Evolutionary conservation across 768 basidiomycete genomes (phyloP), one percentile per base, ranked within the genome.

Genomic region (Russula virescens): DNA sequence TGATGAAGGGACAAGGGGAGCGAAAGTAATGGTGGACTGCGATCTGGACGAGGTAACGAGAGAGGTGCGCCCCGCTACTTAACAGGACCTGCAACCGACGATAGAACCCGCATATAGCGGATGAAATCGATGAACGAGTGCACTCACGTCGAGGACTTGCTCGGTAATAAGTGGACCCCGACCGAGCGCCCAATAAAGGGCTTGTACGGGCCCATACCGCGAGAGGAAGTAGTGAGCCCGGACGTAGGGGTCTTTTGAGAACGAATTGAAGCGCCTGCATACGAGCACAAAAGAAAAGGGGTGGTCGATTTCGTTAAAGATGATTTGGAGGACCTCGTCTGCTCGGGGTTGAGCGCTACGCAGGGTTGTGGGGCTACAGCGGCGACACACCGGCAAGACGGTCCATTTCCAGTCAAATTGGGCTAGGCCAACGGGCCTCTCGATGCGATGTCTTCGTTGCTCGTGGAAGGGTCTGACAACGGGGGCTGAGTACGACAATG

Each of bases 21-120:
- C 85, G 81, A 71, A 89, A 91, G 71, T 84, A 89, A 70, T 91
- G 89, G 63, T 90, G 88, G 57, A 87, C 83, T 40, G 88, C 86
- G 56, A 87, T 80, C 73, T 91, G 89, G 50, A 86, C 79, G 51
- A 91, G 79, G 74, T 91, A 91, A 52, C 89, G 82, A 65, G 89
- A 91, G 64, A 91, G 72, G 70, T 88, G 87, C 58, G 88, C 89
- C 58, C 88, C 88, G 68, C 87, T 89, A 55, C 81, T 78, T 61
- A 90, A 75, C 58, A 91, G 80, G 69, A 87, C 87, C 89, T 91
- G 55, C 16, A 6, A 62, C 34, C 55, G 64, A 56, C 19, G 51
- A n/a, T 55, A 51, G 48, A 51, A 55, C 49, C 23, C 60, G 49
- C 26, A 55, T 48, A 50, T 60, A 57, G 21, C 57, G 47, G n/a